Evolutionary conservation across 192 early-diverging fungal genomes (phyloP), one percentile per base, ranked within the genome.

Genomic region (Globomyces pollinis-pini): DNA sequence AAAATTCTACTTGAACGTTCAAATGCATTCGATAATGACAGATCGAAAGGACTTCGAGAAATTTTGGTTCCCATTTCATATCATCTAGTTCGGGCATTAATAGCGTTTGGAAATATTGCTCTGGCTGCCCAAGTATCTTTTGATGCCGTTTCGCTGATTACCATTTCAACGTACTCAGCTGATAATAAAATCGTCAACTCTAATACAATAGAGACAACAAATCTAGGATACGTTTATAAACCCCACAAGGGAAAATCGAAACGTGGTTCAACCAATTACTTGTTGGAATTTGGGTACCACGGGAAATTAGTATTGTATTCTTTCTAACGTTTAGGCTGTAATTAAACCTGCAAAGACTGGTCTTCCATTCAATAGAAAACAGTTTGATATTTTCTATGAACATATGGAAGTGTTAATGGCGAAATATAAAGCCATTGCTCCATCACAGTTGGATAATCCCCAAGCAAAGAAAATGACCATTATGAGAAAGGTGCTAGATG

Each of bases 141-240:
- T 28, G 52, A 56, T 39, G 60, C 28, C 28, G 42, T 30, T 13
- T 35, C 44, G 12, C 33, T 65, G 18, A 54, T 77, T 11, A 52
- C 62, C 42, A 30, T 57, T 23, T 32, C 61, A 13, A 33, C 49
- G 1, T 60, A 57, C 2, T 39, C 50, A 6, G 35, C 20, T 23
- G 72, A 79, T n/a, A 45, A 38, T 13, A 39, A 54, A 30, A 73
- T 79, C 28, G 16, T 44, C 11, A 79, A 66, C 52, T 79, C 77
- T 3, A 34, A 54, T 12, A 18, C 50, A 24, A 57, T 75, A 2
- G 77, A 79, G 55, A 16, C 34, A 1, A 56, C 63, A 13, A 69
- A 69, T 65, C 53, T 74, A 2, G 76, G 76, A 2, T 41, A 44
- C 20, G 61, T 64, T 0, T 50, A 45, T 2, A 53, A 34, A 54